These are phyloP conservation scores for Candida tibetensis DNA, from an alignment of 805 yeast genomes.

Conservation along the genomic window DNA sequence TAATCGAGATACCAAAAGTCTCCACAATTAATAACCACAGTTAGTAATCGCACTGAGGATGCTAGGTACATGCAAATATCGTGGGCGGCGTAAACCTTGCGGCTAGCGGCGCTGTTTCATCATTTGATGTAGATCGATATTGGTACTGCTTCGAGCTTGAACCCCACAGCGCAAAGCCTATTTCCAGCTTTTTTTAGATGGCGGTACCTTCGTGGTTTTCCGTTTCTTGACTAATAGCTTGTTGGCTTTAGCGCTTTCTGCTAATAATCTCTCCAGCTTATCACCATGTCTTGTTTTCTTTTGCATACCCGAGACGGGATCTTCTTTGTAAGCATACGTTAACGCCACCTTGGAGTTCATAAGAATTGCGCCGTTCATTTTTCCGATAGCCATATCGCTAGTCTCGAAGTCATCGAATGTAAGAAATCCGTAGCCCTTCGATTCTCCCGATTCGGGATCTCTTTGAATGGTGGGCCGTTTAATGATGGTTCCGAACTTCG, in stretches of 20 bases:
- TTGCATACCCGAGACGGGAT: constrained; percentile 35
- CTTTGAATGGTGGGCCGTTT: constrained; percentile 50
- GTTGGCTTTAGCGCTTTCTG: constrained; percentile 56
- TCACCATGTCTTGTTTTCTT: constrained; percentile 70
- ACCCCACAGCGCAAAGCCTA: no score
- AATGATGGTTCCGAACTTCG: constrained; percentile 63
- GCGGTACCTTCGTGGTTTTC: no score
- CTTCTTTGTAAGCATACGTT: constrained; percentile 70
- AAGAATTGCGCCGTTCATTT: constrained; percentile 65
- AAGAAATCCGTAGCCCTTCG: constrained; percentile 66
- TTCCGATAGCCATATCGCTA: constrained; percentile 68
- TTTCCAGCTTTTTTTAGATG: no score
- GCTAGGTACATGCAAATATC: no score
- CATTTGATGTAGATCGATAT: no score
- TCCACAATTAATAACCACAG: no score
- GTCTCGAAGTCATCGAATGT: constrained; percentile 61
- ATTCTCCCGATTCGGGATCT: constrained; percentile 43
- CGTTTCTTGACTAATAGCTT: constrained; percentile 14
- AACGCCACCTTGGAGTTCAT: constrained; percentile 63
- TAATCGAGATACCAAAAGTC: no score
- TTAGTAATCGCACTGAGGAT: no score
- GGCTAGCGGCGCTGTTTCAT: no score
- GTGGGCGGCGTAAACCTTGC: no score
- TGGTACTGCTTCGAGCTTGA: no score
- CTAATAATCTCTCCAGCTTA: constrained; percentile 67